phyloP scores from a whole-genome alignment of 108 stramenopile genomes.

The Pseudonitzschia multistriata region DNA sequence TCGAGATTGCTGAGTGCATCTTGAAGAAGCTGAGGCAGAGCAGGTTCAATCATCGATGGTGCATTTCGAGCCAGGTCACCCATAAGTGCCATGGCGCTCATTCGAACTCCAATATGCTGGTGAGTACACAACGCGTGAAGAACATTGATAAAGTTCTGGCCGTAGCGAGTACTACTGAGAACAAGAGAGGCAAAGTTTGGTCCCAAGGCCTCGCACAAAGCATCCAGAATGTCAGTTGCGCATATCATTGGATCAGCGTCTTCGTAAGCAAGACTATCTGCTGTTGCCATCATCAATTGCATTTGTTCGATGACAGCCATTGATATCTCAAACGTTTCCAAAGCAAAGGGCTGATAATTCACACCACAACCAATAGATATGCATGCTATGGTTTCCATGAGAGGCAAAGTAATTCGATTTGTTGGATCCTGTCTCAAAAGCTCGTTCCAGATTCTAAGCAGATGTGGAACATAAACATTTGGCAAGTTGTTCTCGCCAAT shows the following conservation, averaged over 20 bases:
- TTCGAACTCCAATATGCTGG: conserved; percentile 70
- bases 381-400: conserved; percentile 88
- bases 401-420: conserved; percentile 76
- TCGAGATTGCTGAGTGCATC: conserved; percentile 68
- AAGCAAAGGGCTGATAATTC: conserved; percentile 83
- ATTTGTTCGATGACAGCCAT: conserved; percentile 79
- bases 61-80: conserved; percentile 88
- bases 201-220: conserved; percentile 86
- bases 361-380: conserved; percentile 68
- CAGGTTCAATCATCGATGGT: conserved; percentile 72
- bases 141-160: conserved; percentile 64
- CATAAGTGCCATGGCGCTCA: conserved; percentile 87
- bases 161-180: conserved; percentile 64
- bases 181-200: conserved; percentile 72
- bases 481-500: conserved; percentile 81
- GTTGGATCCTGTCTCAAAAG: conserved; percentile 61
- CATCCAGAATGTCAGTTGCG: conserved; percentile 86
- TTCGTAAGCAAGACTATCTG: conserved; percentile 61
- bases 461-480: conserved; percentile 66
- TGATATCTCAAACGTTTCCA: conserved; percentile 77
- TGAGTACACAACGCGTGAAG: conserved; percentile 56
- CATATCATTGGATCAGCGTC: conserved; percentile 91
- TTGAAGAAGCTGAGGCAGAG: conserved; percentile 55
- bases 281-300: conserved; percentile 58
- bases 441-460: conserved; percentile 64